These are phyloP conservation scores for Acanthamoeba castellanii DNA, from an alignment of 208 protist genomes.

Conservation along the genomic window DNA sequence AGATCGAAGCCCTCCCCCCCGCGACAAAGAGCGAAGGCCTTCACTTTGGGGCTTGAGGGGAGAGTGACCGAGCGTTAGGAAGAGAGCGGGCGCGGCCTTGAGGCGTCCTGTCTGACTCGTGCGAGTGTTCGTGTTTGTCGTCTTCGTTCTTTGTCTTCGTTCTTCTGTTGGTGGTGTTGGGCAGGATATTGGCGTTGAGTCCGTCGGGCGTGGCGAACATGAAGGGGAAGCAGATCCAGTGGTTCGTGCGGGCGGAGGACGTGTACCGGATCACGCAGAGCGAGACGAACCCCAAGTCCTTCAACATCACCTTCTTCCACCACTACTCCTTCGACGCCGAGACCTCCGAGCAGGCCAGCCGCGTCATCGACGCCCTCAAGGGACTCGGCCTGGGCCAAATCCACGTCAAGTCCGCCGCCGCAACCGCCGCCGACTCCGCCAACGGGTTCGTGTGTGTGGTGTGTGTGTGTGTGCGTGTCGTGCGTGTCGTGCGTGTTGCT, in stretches of 20 bases:
- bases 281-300: slow-evolving; percentile 38
- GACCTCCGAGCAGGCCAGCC: slow-evolving; percentile 63
- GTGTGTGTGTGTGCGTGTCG: neutral
- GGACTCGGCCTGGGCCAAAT: slow-evolving; percentile 37
- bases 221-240: slow-evolving; percentile 73
- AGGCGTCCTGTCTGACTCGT: too few relatives aligned
- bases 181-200: slow-evolving; percentile 56
- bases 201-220: slow-evolving; percentile 61
- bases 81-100: neutral
- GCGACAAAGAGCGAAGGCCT: neutral
- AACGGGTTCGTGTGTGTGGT: neutral
- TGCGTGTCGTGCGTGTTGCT: neutral
- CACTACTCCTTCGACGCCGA: slow-evolving; percentile 71
- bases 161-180: neutral
- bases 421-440: neutral
- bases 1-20: neutral
- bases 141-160: too few relatives aligned
- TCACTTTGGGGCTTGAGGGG: neutral
- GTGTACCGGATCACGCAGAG: slow-evolving; percentile 36
- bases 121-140: too few relatives aligned
- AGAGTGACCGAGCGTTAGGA: neutral
- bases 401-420: slow-evolving; percentile 3
- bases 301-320: slow-evolving; percentile 66
- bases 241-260: slow-evolving; percentile 63
- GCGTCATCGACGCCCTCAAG: slow-evolving; percentile 49